A percentile compares a stretch with the other conserved stretches of the same genome.
Conservation (phyloP, 331 rosid genomes). For the Saraca asoca region DNA sequence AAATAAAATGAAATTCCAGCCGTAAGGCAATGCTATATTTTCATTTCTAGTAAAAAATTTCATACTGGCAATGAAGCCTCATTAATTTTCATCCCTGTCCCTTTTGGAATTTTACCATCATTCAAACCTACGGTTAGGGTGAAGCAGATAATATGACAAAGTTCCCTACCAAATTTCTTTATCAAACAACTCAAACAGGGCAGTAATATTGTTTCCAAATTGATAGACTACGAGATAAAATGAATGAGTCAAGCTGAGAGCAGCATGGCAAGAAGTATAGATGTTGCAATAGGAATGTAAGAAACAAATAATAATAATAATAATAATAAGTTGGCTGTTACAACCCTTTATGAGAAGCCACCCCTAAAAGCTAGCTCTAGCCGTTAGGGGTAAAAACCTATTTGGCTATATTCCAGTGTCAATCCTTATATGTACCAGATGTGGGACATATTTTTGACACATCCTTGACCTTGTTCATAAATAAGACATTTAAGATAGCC, state of each 20-base stretch:
- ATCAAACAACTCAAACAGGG: background rate
- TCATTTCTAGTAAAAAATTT: background rate
- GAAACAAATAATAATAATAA: too few relatives aligned
- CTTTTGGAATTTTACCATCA: constrained; percentile 5
- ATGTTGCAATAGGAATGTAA: constrained; percentile 7
- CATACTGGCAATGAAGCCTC: background rate
- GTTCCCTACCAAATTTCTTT: constrained; percentile 13
- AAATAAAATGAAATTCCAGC: too few relatives aligned
- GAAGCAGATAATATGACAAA: background rate
- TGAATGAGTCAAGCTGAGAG: constrained; percentile 2
- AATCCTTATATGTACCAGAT: too few relatives aligned
- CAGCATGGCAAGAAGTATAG: background rate
- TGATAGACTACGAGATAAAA: constrained; percentile 3
- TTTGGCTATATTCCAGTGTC: too few relatives aligned
- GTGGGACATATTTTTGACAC: too few relatives aligned
- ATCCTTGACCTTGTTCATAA: constrained; percentile 2
- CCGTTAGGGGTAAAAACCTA: too few relatives aligned
- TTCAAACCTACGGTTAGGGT: background rate
- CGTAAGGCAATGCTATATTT: background rate
- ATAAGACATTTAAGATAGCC: constrained; percentile 14
- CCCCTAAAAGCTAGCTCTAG: too few relatives aligned
- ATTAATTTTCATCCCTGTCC: background rate
- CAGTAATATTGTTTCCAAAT: background rate
- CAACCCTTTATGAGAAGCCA: too few relatives aligned
- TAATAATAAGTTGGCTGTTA: constrained; percentile 12